Base-by-base conservation (phyloP, 805 yeast species). In the Candida ponderosae region DNA sequence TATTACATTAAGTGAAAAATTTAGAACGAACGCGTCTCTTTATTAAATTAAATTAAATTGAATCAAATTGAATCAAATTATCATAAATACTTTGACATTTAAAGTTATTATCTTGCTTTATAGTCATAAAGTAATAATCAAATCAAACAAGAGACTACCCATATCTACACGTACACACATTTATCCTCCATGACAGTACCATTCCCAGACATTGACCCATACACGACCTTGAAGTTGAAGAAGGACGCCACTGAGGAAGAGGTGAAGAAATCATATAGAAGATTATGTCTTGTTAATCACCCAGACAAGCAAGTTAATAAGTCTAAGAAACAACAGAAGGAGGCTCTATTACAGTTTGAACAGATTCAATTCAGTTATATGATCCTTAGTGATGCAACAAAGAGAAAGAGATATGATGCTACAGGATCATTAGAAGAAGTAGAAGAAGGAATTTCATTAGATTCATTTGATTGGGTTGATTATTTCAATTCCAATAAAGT, bases 281-380 rank as follows among this genome's bases (percentile, higher is more conserved):
- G 74, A 40, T 51, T 71, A 27, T 83, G 89, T 44, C 61, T 83
- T 23, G 59, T 63, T 34, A 68, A 72, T 41, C 94, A 83, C 52
- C 94, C 94, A 1, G 94, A 83, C 56, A 82, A 83, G 51, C 56
- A 70, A 33, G 65, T 63, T 50, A 60, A 62, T 9, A 50, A 46
- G 33, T 46, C 60, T 2, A 42, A 40, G 11, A 60, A 54, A 9
- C 65, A 58, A 33, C 57, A 56, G 28, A 57, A 44, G 10, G 60
- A 50, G 34, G 55, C 67, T 27, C 63, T 59, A 37, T 33, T 27
- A n/a, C 48, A 48, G 42, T 87, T 88, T 56, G 82, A 86, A 35
- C 61, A 73, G 46, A 69, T 87, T 16, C 89, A 85, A 53, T 79
- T 84, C 49, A 80, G 95, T 17, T 85, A 83, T 54, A 65, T 79